Evolutionary conservation across 306 rosid genomes (phyloP).

Genomic region (Cicer cuneatum): DNA sequence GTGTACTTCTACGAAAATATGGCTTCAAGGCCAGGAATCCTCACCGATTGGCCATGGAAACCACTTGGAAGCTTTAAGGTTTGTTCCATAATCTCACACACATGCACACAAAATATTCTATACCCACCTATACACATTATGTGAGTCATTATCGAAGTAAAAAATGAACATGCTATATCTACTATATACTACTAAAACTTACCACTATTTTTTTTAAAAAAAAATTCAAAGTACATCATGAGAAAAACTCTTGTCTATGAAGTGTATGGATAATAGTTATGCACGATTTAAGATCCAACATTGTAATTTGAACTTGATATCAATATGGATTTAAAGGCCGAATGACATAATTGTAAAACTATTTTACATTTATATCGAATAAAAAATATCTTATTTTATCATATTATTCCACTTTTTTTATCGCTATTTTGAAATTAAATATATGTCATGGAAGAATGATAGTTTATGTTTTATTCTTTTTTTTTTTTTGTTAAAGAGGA

Average conservation of each 20-base stretch:
- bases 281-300: background rate
- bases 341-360: no score
- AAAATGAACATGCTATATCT: background rate
- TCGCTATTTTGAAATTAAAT: no score
- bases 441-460: no score
- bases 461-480: no score
- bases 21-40: conserved; percentile 73
- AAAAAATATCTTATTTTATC: no score
- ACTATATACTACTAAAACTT: background rate
- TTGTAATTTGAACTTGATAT: background rate
- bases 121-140: no score
- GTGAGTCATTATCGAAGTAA: no score
- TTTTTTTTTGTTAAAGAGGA: no score
- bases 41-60: conserved; percentile 77
- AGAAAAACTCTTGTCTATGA: background rate
- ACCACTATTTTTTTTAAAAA: background rate
- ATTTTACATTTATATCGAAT: no score
- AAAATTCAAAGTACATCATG: background rate
- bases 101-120: no score
- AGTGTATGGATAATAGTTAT: background rate
- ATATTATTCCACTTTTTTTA: no score
- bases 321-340: no score
- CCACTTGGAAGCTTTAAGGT: conserved; percentile 68
- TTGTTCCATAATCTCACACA: background rate
- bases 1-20: conserved; percentile 8